Evolutionary conservation across 257 asterid species (phyloP).

Genomic region (Fraxinus anomala): DNA sequence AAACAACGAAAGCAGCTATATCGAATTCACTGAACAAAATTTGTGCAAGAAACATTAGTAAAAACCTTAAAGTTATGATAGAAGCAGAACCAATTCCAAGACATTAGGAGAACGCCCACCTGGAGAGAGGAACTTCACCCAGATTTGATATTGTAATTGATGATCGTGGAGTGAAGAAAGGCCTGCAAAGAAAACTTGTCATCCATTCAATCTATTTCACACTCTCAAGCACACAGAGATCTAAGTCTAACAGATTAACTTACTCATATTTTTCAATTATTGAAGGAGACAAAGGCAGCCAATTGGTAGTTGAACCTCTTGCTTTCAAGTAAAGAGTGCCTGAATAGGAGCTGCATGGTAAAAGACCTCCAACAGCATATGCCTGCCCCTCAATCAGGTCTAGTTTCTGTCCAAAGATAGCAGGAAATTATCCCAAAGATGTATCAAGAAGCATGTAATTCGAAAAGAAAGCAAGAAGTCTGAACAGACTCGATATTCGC

Average conservation of each 20-base stretch:
- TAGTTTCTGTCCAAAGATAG: slow-evolving; percentile 43
- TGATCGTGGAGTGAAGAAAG: slow-evolving; percentile 73
- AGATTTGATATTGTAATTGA: slow-evolving; percentile 61
- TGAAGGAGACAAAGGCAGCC: slow-evolving; percentile 64
- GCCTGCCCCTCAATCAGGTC: slow-evolving; percentile 84
- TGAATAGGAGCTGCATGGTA: slow-evolving; percentile 70
- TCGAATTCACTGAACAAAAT: slow-evolving; percentile 77
- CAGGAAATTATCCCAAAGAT: slow-evolving; percentile 15
- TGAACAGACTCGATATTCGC: not conserved
- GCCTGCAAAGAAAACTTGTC: slow-evolving; percentile 48
- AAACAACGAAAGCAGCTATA: slow-evolving; percentile 74
- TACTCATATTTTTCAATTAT: slow-evolving; percentile 57
- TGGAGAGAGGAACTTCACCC: slow-evolving; percentile 74
- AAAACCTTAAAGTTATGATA: slow-evolving; percentile 15
- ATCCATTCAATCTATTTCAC: slow-evolving; percentile 14
- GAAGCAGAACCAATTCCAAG: slow-evolving; percentile 27
- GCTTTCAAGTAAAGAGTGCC: slow-evolving; percentile 76
- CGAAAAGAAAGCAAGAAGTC: not conserved
- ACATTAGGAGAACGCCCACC: slow-evolving; percentile 44
- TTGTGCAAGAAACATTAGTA: slow-evolving; percentile 30
- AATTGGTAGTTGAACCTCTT: slow-evolving; percentile 67
- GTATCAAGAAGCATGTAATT: slow-evolving; percentile 3
- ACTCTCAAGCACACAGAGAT: slow-evolving; percentile 11
- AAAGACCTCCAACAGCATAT: slow-evolving; percentile 72
- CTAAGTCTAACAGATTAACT: slow-evolving; percentile 30